Evolutionary conservation across 2,329 filamentous ascomycete genomes (phyloP), one percentile per base, ranked within the genome.

Genomic region (Alternaria atra): DNA sequence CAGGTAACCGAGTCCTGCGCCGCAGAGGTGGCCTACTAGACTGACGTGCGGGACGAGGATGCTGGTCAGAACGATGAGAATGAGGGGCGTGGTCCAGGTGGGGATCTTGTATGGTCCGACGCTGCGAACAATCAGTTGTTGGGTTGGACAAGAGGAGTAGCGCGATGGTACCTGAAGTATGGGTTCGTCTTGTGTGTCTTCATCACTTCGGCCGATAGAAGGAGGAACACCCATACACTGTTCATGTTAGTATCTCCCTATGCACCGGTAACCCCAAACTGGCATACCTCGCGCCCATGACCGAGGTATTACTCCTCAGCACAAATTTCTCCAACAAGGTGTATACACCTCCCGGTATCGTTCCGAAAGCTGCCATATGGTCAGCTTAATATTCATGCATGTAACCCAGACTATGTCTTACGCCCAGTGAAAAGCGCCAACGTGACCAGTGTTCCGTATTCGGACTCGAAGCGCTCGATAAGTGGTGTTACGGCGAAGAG

Each of bases 161-260:
- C 6, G 29, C 12, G 50, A 8, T 65, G 68, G 55, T 80, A 86
- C 84, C 78, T 86, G 68, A 97, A 89, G 75, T 90, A 85, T 0
- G 95, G 95, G 74, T 97, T 93, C 32, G 88, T 85, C 70, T 89
- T 89, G 79, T 91, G 94, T 2, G 92, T 94, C 77, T 93, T 92
- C 66, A 97, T 91, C 6, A 93, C 90, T 79, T 98, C 94, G 66
- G 91, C 88, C 42, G 89, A 90, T 35, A 98, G 84, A 23, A 99
- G 85, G 27, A 97, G 85, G 77, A 98, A 97, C 0, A 97, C 90
- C 93, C 94, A 97, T 57, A 97, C 86, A 78, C 94, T 97, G 65
- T 27, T n/a, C 9, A 25, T 13, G 56, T 63, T 27, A 63, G 66
- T 47, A 40, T 42, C 2, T 15, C 15, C 3, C 12, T 17, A 3